These are phyloP conservation scores for Canavalia gladiata DNA, from an alignment of 306 rosid genomes.

Conservation along the genomic window DNA sequence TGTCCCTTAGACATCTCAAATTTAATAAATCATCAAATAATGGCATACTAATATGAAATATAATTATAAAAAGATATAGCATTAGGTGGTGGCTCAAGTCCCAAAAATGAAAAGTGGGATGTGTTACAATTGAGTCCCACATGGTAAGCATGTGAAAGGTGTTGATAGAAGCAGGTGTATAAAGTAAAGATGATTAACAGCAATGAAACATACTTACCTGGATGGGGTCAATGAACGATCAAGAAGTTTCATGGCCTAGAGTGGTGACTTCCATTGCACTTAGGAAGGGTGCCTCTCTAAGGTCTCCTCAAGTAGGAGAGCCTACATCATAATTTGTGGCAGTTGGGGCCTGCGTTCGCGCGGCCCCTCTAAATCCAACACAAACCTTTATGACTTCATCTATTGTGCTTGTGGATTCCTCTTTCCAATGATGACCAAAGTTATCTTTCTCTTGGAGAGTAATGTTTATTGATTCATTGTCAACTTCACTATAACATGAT, in stretches of 20 bases:
- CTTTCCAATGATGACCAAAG: no score
- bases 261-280: conserved; percentile 66
- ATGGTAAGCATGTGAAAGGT: neutral
- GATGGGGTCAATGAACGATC: conserved; percentile 71
- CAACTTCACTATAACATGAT: no score
- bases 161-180: neutral
- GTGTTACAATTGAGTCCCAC: conserved; percentile 8
- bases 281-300: conserved; percentile 55
- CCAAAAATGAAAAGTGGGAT: no score
- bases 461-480: no score
- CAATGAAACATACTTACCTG: conserved; percentile 56
- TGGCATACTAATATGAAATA: no score
- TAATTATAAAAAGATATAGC: no score
- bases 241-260: conserved; percentile 58
- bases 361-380: conserved; percentile 43
- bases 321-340: conserved; percentile 61
- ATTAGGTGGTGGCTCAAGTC: no score
- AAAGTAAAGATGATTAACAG: neutral
- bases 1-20: no score
- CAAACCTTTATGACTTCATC: no score
- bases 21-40: no score
- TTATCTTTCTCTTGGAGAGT: no score
- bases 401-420: no score
- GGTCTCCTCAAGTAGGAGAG: conserved; percentile 62
- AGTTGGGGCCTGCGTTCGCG: conserved; percentile 58